Percentiles rank a stretch among this genome's conserved stretches.
phyloP scores from a whole-genome alignment of 371 early-diverging fungal species.

The Rhizopus sp. region DNA sequence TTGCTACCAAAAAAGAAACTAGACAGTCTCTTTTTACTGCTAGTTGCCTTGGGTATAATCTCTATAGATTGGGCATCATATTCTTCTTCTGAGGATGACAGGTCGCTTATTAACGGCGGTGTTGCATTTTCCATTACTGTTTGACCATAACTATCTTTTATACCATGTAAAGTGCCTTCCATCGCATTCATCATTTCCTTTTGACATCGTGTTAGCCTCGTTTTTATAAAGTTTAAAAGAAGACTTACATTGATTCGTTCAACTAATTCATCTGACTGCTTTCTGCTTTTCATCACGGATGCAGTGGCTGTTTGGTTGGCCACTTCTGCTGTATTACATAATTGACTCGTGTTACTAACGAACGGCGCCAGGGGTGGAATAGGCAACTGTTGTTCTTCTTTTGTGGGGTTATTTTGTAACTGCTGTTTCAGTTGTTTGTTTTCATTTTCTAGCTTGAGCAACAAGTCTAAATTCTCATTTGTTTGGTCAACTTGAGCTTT shows the following conservation, averaged over 20 bases:
- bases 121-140: background rate
- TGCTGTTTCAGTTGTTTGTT: conserved; percentile 13
- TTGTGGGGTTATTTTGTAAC: background rate
- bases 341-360: conserved; percentile 10
- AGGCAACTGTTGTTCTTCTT: conserved; percentile 1
- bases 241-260: conserved; percentile 23
- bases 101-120: conserved; percentile 11
- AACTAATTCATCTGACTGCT: conserved; percentile 18
- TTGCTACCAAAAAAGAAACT: conserved; percentile 9
- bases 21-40: background rate
- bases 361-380: too few relatives aligned
- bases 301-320: conserved; percentile 15
- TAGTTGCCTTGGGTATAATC: too few relatives aligned
- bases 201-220: background rate
- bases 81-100: conserved; percentile 12
- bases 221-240: background rate
- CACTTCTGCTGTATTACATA: conserved; percentile 26
- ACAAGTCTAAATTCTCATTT: conserved; percentile 20
- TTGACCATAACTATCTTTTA: conserved; percentile 2
- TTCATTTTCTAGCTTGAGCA: conserved; percentile 18
- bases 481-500: conserved; percentile 18
- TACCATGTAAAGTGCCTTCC: conserved; percentile 21
- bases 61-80: background rate
- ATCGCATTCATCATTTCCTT: conserved; percentile 26
- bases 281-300: background rate